Base-by-base conservation (phyloP, 257 asterid species). In the Solanum virginianum region DNA sequence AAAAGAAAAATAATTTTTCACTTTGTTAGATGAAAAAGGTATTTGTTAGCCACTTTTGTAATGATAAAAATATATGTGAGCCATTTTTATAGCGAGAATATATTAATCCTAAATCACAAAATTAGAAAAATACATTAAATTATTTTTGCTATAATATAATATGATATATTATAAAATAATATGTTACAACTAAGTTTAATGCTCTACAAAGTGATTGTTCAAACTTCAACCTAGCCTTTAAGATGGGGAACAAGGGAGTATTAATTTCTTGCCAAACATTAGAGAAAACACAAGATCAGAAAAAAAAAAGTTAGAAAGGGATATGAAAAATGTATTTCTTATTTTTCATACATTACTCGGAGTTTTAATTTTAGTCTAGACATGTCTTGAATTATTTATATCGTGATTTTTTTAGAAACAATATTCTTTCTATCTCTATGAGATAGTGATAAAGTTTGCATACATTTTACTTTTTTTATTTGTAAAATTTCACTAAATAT, bases 381-480 rank as follows among this genome's bases (percentile, higher is more conserved):
- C 10, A 26, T 0, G 2, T 63, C 5, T 63, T 13, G 6, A 63
- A 63, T 26, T 26, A 63, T 63, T 63, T 63, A 29, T 63, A 29
- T 63, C 1, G 18, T 63, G 4, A 63, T 26, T 26, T 26, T 36
- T 36, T 36, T 36, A 5, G 0, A 36, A 36, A 5, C 1, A 36
- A 36, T 32, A 32, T 32, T 5, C 41, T 36, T 36, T 36, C 6
- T 36, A 36, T 36, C 41, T 36, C 6, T 36, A 36, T 36, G 41
- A 4, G 41, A 5, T 36, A 36, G 7, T 36, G 41, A 5, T 36
- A 36, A 36, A 1, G 1, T 36, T 36, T 36, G 41, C 5, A 1
- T 36, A 36, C 1, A 36, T 36, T 36, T 36, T 36, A 4, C 1
- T 0, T 36, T 36, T 0, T 36, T 6, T 0, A 4, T 0, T 36